Evolutionary conservation across 495 filamentous ascomycete genomes (phyloP).

Genomic region (Pseudotulostoma volvatum): DNA sequence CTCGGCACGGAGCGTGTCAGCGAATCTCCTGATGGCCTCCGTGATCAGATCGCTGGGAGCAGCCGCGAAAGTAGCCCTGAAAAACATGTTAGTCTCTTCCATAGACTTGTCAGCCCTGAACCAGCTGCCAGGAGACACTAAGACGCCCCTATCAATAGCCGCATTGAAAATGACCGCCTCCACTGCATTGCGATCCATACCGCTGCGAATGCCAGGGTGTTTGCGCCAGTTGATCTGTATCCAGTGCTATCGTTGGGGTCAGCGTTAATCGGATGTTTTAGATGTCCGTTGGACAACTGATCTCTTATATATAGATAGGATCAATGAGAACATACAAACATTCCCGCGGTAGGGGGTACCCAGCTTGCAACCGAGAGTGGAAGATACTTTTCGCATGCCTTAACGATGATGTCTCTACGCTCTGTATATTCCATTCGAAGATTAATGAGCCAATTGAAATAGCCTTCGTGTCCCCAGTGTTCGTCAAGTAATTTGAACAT

Average conservation of each 20-base stretch:
- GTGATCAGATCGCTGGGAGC: conserved; percentile 58
- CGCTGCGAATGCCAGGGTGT: conserved; percentile 44
- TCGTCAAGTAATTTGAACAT: conserved; percentile 85
- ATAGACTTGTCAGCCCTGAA: conserved; percentile 50
- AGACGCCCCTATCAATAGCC: conserved; percentile 51
- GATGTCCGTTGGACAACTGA: too few relatives aligned
- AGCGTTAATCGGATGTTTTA: conserved; percentile 6
- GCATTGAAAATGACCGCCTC: conserved; percentile 74
- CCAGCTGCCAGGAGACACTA: conserved; percentile 74
- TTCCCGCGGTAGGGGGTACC: conserved; percentile 74
- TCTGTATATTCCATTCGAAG: conserved; percentile 69
- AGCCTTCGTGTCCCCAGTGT: conserved; percentile 87
- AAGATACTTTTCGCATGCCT: conserved; percentile 65
- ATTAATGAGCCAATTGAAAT: conserved; percentile 75
- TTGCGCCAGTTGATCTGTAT: conserved; percentile 56
- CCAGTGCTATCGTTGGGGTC: conserved; percentile 46
- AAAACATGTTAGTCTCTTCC: conserved; percentile 45
- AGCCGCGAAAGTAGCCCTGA: conserved; percentile 78
- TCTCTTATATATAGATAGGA: too few relatives aligned
- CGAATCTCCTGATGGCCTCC: conserved; percentile 64
- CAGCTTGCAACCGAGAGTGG: conserved; percentile 68
- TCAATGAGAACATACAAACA: conserved; percentile 59
- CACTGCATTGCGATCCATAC: conserved; percentile 46
- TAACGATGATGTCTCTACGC: conserved; percentile 59
- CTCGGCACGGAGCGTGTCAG: conserved; percentile 45